Base-by-base conservation (phyloP, 352 stramenopile species). In the Paralagenidium karlingii region DNA sequence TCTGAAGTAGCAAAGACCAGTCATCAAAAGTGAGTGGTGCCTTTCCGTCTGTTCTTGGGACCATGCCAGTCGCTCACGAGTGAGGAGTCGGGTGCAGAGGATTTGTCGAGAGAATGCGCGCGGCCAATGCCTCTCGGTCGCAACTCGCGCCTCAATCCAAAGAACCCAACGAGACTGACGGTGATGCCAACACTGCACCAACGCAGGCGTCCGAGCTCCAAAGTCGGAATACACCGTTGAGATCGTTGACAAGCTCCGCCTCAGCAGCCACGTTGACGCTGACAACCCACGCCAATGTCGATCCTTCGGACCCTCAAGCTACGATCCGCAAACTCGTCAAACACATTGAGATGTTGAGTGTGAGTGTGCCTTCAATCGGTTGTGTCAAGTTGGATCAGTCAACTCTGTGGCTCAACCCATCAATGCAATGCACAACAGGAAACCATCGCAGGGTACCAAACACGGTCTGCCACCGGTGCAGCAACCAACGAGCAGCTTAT, bases 261-360 rank as follows among this genome's bases (percentile, higher is more conserved):
- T 38, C 50, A 29, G 29, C 31, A 2, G 40, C 41, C 5, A 24
- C 22, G 5, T 55, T 28, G 20, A 50, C 63, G 26, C 54, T 53
- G 18, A 75, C 68, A 1, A 68, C 65, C 5, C 65, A 87, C 55
- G 51, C 82, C 18, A 55, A 57, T 3, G 53, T 90, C 29, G 76
- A 90, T 44, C 76, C 76, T 11, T 90, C 76, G 4, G 76, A 90
- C 36, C 76, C 76, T 3, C 83, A 86, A 37, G 68, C 57, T 1
- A 90, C 76, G 19, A 86, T 84, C 36, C 68, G 73, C 5, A 87
- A 87, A 40, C 38, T 90, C 16, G 63, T 90, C 26, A 85, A 87
- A 34, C 76, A 87, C 48, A 87, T 90, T 28, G 73, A 90, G 53
- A 43, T 80, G 15, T 52, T 90, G 5, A 74, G 78, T 56, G 70